Percentiles rank a stretch among this genome's conserved stretches.
These are phyloP conservation scores for Chlorencoelia australis DNA, from an alignment of 2,329 filamentous ascomycete species.

Conservation along the genomic window DNA sequence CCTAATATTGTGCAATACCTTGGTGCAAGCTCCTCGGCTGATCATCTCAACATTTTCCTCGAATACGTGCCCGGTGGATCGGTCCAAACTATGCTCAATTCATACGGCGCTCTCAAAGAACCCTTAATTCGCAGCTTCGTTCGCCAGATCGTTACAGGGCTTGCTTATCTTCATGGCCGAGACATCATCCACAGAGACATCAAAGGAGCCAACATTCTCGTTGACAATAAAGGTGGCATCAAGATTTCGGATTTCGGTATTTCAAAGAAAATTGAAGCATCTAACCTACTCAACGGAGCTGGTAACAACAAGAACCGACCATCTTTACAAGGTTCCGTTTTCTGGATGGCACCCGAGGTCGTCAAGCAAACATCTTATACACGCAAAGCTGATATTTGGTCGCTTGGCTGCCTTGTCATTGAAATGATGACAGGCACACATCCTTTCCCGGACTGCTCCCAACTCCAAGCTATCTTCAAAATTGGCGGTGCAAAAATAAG, in stretches of 20 bases:
- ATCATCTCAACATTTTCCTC: slow-evolving; percentile 97
- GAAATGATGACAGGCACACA: slow-evolving; percentile 99
- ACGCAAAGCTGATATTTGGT: slow-evolving; percentile 98
- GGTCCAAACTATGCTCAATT: slow-evolving; percentile 96
- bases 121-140: slow-evolving; percentile 94
- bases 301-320: slow-evolving; percentile 59
- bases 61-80: slow-evolving; percentile 97
- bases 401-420: slow-evolving; percentile 87
- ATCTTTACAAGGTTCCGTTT: slow-evolving; percentile 92
- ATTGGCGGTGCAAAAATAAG: slow-evolving; percentile 82
- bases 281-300: slow-evolving; percentile 64
- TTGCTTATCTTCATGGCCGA: slow-evolving; percentile 85
- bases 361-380: slow-evolving; percentile 97
- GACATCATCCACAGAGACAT: slow-evolving; percentile 99
- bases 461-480: slow-evolving; percentile 97
- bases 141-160: slow-evolving; percentile 82
- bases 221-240: slow-evolving; percentile 97
- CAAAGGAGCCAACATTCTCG: slow-evolving; percentile 96
- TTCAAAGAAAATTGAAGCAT: slow-evolving; percentile 91
- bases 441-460: slow-evolving; percentile 93
- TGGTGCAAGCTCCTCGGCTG: slow-evolving; percentile 82
- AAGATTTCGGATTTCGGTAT: slow-evolving; percentile 99
- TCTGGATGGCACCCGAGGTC: slow-evolving; percentile 99
- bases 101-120: slow-evolving; percentile 90
- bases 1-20: slow-evolving; percentile 98